These are phyloP conservation scores for Leccinum longicurvipes DNA, from an alignment of 768 basidiomycete genomes.

Conservation along the genomic window DNA sequence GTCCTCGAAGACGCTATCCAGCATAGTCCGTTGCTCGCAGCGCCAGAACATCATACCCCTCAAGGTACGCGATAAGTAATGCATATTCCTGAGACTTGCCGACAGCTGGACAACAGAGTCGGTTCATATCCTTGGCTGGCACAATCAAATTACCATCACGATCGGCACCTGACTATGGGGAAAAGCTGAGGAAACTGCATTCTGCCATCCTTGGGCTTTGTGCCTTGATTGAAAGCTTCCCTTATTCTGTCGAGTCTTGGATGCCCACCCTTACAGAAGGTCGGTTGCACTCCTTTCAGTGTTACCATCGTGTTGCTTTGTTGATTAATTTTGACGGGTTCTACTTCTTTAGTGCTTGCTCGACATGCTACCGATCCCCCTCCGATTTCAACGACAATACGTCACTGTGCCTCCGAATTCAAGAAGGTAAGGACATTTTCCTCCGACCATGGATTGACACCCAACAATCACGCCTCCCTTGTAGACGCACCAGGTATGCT, in stretches of 20 bases:
- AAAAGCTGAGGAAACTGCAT: slow-evolving; percentile 70
- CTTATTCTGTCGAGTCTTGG: slow-evolving; percentile 94
- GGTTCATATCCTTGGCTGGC: slow-evolving; percentile 66
- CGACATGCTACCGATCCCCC: slow-evolving; percentile 80
- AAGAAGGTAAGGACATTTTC: slow-evolving; percentile 60
- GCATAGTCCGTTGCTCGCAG: slow-evolving; percentile 88
- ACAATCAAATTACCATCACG: slow-evolving; percentile 65
- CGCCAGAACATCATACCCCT: slow-evolving; percentile 80
- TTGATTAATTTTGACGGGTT: neutral
- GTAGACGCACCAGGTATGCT: slow-evolving; percentile 60
- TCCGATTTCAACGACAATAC: slow-evolving; percentile 87
- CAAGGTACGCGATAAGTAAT: slow-evolving; percentile 48
- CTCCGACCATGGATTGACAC: neutral
- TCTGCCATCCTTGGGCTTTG: slow-evolving; percentile 93
- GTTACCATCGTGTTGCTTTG: neutral
- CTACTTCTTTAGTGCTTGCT: slow-evolving; percentile 55
- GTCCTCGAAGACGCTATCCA: slow-evolving; percentile 82
- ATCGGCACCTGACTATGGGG: slow-evolving; percentile 68
- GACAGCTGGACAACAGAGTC: slow-evolving; percentile 50
- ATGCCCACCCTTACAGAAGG: slow-evolving; percentile 81
- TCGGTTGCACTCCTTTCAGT: slow-evolving; percentile 26
- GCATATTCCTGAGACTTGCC: neutral
- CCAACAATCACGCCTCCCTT: slow-evolving; percentile 3
- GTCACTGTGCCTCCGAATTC: slow-evolving; percentile 80
- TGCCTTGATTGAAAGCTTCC: slow-evolving; percentile 90